Evolutionary conservation across 2,329 filamentous ascomycete genomes (phyloP).

Genomic region (Mariannaea sp.): DNA sequence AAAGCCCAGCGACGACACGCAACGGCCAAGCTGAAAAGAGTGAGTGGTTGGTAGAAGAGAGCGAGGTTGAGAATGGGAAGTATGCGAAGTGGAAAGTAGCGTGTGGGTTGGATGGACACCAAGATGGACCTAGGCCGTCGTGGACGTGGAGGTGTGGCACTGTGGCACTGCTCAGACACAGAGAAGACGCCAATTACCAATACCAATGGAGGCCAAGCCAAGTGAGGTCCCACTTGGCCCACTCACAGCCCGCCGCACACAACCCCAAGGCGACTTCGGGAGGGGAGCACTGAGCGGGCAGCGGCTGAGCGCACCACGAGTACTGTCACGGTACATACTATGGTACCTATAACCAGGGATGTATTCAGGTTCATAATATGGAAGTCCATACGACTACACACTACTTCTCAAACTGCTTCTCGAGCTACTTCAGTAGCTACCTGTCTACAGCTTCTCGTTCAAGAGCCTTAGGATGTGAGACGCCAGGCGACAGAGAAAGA

Average conservation of each 20-base stretch:
- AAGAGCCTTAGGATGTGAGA: slow-evolving; percentile 2
- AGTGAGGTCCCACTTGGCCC: neutral
- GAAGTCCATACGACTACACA: too few species aligned
- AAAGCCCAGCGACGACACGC: too few species aligned
- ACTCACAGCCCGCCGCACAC: neutral
- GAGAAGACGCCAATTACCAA: slow-evolving; percentile 14
- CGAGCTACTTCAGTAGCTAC: too few species aligned
- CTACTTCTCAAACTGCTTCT: too few species aligned
- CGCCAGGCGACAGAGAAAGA: slow-evolving; percentile 9
- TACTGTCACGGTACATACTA: too few species aligned
- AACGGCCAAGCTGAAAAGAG: too few species aligned
- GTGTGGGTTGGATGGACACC: slow-evolving; percentile 4
- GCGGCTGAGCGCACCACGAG: neutral
- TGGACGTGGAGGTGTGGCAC: slow-evolving; percentile 16
- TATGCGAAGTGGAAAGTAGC: neutral
- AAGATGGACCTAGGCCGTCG: slow-evolving; percentile 10
- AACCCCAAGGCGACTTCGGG: neutral
- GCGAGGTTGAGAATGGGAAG: slow-evolving; percentile 14
- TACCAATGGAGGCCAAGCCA: too few species aligned
- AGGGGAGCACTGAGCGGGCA: neutral
- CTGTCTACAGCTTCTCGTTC: neutral
- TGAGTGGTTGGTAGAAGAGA: slow-evolving; percentile 9
- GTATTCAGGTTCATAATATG: too few species aligned
- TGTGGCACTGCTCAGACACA: slow-evolving; percentile 19
- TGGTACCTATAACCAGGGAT: too few species aligned